Evolutionary conservation across 2,329 filamentous ascomycete species (phyloP), one percentile per base, ranked within the genome.

Genomic region (Monosporascus sp.): DNA sequence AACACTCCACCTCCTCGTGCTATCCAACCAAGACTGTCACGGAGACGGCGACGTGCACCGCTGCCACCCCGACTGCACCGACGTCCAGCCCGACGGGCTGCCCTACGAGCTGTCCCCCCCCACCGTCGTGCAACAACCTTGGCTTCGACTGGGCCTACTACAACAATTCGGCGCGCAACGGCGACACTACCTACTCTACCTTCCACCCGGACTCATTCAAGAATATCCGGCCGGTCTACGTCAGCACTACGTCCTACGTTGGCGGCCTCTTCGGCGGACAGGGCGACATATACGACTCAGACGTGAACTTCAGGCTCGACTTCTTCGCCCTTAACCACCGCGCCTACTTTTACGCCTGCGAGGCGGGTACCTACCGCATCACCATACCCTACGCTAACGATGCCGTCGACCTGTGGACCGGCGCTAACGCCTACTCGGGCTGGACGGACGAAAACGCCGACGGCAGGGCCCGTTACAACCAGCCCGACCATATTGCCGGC

Each of bases 91-190:
- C 11, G 14, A 44, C 9, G 49, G 52, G 7, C 35, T 52, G 38
- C 58, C 53, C 18, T 1, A 53, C 51, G 14, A 60, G 49, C 52
- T 62, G 58, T 47, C 50, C 56, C 17, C 52, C 59, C 43, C 60
- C 60, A 4, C 39, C 47, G 6, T 51, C 52, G 18, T 62, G 60
- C 45, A 20, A 41, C 37, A 60, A 61, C 52, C 46, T 48, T 1
- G 59, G 60, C 6, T 61, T 56, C 54, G 60, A 62, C 54, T 62
- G 59, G 59, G 59, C 59, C 14, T 61, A 62, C 49, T 61, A 61
- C 53, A 56, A 53, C 39, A 62, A 59, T 54, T 55, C 57, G 5
- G 50, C 56, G 4, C 50, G 47, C 47, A 60, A 62, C 54, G 47
- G 44, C 39, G 60, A 58, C 45, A 54, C 55, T 35, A 52, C 53